These are phyloP conservation scores for Lachnellula arida DNA, from an alignment of 2,329 filamentous ascomycete genomes.

Conservation along the genomic window DNA sequence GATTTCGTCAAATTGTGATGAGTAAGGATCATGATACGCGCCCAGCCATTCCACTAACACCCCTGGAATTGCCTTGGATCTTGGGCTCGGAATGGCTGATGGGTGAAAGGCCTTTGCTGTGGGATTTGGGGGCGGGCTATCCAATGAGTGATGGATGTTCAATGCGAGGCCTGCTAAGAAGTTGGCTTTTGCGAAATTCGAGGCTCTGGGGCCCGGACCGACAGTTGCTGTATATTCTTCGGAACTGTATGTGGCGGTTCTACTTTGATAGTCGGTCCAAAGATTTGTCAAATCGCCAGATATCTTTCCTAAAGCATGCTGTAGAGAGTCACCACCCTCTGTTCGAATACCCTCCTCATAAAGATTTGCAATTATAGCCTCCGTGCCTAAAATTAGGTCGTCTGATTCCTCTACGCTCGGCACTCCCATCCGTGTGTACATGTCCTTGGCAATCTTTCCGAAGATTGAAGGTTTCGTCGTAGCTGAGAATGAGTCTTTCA, in stretches of 20 bases:
- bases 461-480: slow-evolving; percentile 38
- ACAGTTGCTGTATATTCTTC: slow-evolving; percentile 57
- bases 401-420: slow-evolving; percentile 64
- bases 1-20: slow-evolving; percentile 62
- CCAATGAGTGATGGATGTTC: slow-evolving; percentile 67
- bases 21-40: slow-evolving; percentile 67
- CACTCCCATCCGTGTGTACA: slow-evolving; percentile 55
- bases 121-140: slow-evolving; percentile 7
- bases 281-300: slow-evolving; percentile 48
- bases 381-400: slow-evolving; percentile 69
- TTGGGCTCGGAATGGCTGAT: slow-evolving; percentile 32
- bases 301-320: slow-evolving; percentile 51
- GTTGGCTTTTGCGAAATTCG: slow-evolving; percentile 68
- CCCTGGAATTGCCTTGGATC: slow-evolving; percentile 60
- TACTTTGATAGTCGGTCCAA: slow-evolving; percentile 48
- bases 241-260: slow-evolving; percentile 43
- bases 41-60: slow-evolving; percentile 81
- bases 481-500: slow-evolving; percentile 15
- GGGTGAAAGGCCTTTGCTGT: slow-evolving; percentile 40
- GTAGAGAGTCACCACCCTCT: slow-evolving; percentile 51
- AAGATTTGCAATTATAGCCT: slow-evolving; percentile 61
- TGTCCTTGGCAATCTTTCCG: slow-evolving; percentile 65
- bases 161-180: slow-evolving; percentile 76
- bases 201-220: slow-evolving; percentile 57
- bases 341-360: slow-evolving; percentile 58